These are phyloP conservation scores for Aspergillus homomorphus DNA, from an alignment of 495 filamentous ascomycete genomes.

Conservation along the genomic window DNA sequence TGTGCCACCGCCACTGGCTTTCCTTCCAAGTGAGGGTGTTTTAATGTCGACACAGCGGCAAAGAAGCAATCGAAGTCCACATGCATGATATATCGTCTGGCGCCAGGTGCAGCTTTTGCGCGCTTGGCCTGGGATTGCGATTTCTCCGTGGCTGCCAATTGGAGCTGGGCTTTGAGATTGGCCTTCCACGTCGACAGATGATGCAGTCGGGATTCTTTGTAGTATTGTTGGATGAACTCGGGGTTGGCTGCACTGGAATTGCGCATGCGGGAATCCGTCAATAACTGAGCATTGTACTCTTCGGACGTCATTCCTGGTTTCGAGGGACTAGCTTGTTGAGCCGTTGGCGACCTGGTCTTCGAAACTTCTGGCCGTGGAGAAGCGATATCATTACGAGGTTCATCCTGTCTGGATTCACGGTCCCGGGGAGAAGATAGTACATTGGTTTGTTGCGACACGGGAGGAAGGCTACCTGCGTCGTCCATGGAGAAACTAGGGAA, in stretches of 20 bases:
- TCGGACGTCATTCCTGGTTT: slow-evolving; percentile 68
- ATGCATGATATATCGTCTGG: slow-evolving; percentile 83
- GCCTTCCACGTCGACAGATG: slow-evolving; percentile 96
- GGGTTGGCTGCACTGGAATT: slow-evolving; percentile 87
- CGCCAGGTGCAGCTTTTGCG: slow-evolving; percentile 51
- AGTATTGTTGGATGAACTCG: slow-evolving; percentile 89
- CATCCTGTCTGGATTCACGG: background rate
- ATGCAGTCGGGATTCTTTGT: slow-evolving; percentile 88
- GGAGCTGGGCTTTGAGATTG: slow-evolving; percentile 81
- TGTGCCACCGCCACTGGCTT: slow-evolving; percentile 92
- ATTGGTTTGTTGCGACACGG: background rate
- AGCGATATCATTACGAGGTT: background rate
- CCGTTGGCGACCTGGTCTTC: background rate
- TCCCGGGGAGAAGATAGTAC: background rate
- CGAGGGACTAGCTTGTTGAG: slow-evolving; percentile 14
- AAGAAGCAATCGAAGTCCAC: slow-evolving; percentile 99
- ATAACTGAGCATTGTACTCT: slow-evolving; percentile 80
- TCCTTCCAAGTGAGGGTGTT: slow-evolving; percentile 68
- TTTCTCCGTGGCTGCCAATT: slow-evolving; percentile 70
- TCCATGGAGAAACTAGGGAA: slow-evolving; percentile 42
- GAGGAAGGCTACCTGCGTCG: slow-evolving; percentile 7
- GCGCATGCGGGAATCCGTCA: slow-evolving; percentile 76
- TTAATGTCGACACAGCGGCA: slow-evolving; percentile 82
- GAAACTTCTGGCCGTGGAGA: slow-evolving; percentile 3
- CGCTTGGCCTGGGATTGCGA: slow-evolving; percentile 48